phyloP scores from a whole-genome alignment of 176 grass and related monocot genomes.

The Avena atlantica region DNA sequence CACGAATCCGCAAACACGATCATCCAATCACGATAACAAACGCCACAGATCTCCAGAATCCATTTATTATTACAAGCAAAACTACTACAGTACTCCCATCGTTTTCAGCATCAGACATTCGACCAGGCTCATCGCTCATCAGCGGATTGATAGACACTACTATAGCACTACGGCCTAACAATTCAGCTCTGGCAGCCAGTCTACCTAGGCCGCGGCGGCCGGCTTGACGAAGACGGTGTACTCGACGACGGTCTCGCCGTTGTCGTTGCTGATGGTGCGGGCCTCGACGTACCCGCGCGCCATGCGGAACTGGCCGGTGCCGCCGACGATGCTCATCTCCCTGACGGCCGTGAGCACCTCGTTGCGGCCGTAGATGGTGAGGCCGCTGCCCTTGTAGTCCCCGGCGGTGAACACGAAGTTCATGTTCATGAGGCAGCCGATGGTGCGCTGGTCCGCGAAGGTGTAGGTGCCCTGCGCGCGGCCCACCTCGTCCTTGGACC shows the following conservation, averaged over 20 bases:
- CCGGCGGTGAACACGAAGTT: constrained; percentile 77
- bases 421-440: constrained; percentile 69
- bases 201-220: not conserved
- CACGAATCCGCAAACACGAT: not conserved
- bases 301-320: constrained; percentile 68
- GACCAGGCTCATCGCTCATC: not conserved
- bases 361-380: constrained; percentile 64
- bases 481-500: constrained; percentile 47
- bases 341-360: constrained; percentile 48
- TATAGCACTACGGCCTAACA: not conserved
- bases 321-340: constrained; percentile 85
- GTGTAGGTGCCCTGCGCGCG: constrained; percentile 80
- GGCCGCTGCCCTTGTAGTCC: constrained; percentile 68
- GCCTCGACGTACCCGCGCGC: constrained; percentile 65
- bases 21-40: not conserved
- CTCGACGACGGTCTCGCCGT: constrained; percentile 59
- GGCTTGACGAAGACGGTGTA: constrained; percentile 67
- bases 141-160: not conserved
- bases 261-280: not conserved
- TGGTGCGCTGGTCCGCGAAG: constrained; percentile 38
- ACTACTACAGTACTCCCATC: not conserved
- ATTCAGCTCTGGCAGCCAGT: not conserved
- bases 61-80: constrained; percentile 19
- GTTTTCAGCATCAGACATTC: not conserved
- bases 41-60: not conserved